Base-by-base conservation (phyloP, 768 basidiomycete species). In the Panaeolus cyanescens region DNA sequence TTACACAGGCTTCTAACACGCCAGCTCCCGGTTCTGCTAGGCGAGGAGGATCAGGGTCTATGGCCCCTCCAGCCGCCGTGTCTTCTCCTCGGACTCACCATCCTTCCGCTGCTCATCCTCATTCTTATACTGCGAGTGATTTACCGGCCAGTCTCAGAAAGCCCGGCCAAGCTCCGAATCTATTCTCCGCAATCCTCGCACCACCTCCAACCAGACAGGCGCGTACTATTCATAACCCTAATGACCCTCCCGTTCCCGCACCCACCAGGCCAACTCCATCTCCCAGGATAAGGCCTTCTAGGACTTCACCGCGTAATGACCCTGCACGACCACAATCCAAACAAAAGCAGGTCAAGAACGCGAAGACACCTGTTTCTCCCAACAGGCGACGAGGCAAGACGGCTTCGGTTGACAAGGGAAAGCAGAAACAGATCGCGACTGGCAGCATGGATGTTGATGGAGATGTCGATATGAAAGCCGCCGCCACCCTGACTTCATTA, bases 391-490 rank as follows among this genome's bases (percentile, higher is more conserved):
- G 78, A 60, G 72, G 70, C 25, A 84, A 80, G 67, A 66, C 71
- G 55, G 72, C 70, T 57, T 70, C 78, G 17, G 64, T 68, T 34
- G 76, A 78, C 65, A 86, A 82, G 72, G 80, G 84, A 64, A 85
- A 86, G 64, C 79, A 74, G 55, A 85, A 79, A 62, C 75, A 76
- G 64, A 50, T 50, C 45, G 67, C 63, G 40, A 63, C 63, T 25
- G 74, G 62, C 56, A 70, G 71, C 57, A 74, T 77, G 59, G 79
- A 82, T 56, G 76, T 75, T 13, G 84, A 85, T 60, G 83, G 79
- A 12, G 88, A 88, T 66, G 79, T 89, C 55, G 91, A 92, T 71
- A 89, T 92, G 83, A 90, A 92, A 72, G 92, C 91, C 37, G 92
- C 91, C 6, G 90, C 88, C 28, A 90, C 92, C 8, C 77, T 93